A percentile compares a stretch with the other conserved stretches of the same genome.
These are phyloP conservation scores for Globisporangium spiculum DNA, from an alignment of 352 stramenopile species.

Conservation along the genomic window DNA sequence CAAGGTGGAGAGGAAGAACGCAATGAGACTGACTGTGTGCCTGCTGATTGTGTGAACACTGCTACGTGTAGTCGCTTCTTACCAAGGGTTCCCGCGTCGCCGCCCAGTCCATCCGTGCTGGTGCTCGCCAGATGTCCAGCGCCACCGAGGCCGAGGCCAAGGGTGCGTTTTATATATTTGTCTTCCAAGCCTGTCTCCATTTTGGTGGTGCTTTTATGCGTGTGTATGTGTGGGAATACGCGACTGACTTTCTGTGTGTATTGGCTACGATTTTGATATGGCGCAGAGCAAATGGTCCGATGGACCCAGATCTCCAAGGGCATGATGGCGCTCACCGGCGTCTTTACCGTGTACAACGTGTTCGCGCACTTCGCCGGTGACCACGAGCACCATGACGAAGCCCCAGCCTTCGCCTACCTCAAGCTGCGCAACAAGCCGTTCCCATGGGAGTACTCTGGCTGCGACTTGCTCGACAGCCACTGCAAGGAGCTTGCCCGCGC, in stretches of 20 bases:
- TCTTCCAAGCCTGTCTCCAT: neutral
- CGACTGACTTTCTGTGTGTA: slow-evolving; percentile 4
- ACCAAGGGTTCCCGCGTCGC: slow-evolving; percentile 53
- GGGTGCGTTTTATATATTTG: slow-evolving; percentile 29
- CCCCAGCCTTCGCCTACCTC: slow-evolving; percentile 73
- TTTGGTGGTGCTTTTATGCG: slow-evolving; percentile 14
- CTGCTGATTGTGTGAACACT: neutral
- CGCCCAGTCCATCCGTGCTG: slow-evolving; percentile 49
- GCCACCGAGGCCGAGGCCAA: slow-evolving; percentile 82
- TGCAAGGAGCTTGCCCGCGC: slow-evolving; percentile 66
- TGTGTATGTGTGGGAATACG: neutral
- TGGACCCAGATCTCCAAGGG: slow-evolving; percentile 86
- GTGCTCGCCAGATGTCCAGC: slow-evolving; percentile 74
- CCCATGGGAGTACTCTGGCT: slow-evolving; percentile 77
- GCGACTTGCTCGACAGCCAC: slow-evolving; percentile 74
- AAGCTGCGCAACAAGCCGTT: slow-evolving; percentile 88
- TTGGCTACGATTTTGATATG: neutral
- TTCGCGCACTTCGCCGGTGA: slow-evolving; percentile 36
- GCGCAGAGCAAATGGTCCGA: slow-evolving; percentile 75
- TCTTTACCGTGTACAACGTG: slow-evolving; percentile 59
- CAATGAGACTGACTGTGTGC: slow-evolving; percentile 1
- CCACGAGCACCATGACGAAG: slow-evolving; percentile 66
- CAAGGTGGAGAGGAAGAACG: neutral
- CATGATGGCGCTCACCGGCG: slow-evolving; percentile 65
- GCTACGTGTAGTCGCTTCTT: slow-evolving; percentile 51